phyloP scores from a whole-genome alignment of 2,329 filamentous ascomycete species.

The Ilyonectria mors-panacis region DNA sequence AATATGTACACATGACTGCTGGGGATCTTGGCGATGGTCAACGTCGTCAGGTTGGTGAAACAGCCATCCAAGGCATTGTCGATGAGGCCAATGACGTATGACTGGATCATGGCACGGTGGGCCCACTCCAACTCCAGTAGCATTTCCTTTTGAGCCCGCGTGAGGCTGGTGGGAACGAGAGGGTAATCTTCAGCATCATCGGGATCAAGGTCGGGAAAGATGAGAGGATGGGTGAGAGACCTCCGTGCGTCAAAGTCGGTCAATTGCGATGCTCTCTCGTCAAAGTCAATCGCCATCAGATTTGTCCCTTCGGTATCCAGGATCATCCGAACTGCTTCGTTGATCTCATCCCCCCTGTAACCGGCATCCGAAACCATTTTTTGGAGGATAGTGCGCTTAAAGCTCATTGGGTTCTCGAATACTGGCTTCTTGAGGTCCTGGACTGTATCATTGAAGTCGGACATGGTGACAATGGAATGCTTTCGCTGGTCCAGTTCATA shows the following conservation, averaged over 20 bases:
- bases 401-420: slow-evolving; percentile 46
- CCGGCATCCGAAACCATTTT: slow-evolving; percentile 58
- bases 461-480: slow-evolving; percentile 40
- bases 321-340: slow-evolving; percentile 54
- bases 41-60: slow-evolving; percentile 68
- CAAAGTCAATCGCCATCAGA: slow-evolving; percentile 51
- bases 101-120: slow-evolving; percentile 77
- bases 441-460: slow-evolving; percentile 44
- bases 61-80: slow-evolving; percentile 66
- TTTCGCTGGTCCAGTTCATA: slow-evolving; percentile 30
- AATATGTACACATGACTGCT: slow-evolving; percentile 72
- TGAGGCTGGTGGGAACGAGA: slow-evolving; percentile 70
- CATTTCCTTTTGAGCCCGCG: slow-evolving; percentile 77
- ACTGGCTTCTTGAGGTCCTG: slow-evolving; percentile 41
- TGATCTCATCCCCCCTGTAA: slow-evolving; percentile 48
- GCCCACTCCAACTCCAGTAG: slow-evolving; percentile 78
- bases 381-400: slow-evolving; percentile 52
- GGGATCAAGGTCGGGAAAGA: slow-evolving; percentile 38
- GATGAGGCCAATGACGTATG: slow-evolving; percentile 75
- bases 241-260: slow-evolving; percentile 36
- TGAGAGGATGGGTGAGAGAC: slow-evolving; percentile 12
- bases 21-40: slow-evolving; percentile 77
- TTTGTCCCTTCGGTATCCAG: slow-evolving; percentile 53
- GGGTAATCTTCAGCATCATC: slow-evolving; percentile 48
- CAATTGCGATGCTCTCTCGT: slow-evolving; percentile 46